These are phyloP conservation scores for Sclerotinia glacialis DNA, from an alignment of 2,329 filamentous ascomycete species.

Conservation along the genomic window DNA sequence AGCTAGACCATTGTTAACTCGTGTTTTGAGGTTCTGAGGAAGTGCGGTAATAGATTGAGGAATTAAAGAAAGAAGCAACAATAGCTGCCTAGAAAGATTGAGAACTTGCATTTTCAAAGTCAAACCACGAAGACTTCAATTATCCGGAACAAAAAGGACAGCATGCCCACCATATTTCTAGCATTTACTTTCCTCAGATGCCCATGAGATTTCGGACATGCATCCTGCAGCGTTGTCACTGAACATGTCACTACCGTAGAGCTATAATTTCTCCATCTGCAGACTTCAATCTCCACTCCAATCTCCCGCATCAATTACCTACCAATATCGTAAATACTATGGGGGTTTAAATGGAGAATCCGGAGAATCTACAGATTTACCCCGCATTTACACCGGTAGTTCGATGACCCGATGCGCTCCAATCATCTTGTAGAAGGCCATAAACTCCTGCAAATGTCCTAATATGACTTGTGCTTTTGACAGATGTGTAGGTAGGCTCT, in stretches of 20 bases:
- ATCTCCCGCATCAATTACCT: neutral
- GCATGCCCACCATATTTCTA: neutral
- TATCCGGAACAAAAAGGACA: neutral
- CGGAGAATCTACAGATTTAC: constrained; percentile 8
- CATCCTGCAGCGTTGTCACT: neutral
- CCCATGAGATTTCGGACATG: neutral
- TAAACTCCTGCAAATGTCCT: neutral
- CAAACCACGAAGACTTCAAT: neutral
- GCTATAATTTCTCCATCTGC: neutral
- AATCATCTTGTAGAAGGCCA: neutral
- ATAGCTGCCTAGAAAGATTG: neutral
- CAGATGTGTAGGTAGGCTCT: no score
- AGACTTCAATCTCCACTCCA: neutral
- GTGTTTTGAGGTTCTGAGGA: constrained; percentile 6
- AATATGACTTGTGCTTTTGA: no score
- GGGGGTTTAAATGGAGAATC: constrained; percentile 1
- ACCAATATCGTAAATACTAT: neutral
- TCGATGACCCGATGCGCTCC: constrained; percentile 11
- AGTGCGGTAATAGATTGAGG: constrained; percentile 2
- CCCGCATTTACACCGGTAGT: neutral
- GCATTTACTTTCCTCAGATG: neutral
- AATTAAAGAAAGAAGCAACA: neutral
- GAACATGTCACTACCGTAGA: neutral
- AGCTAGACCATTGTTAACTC: constrained; percentile 32
- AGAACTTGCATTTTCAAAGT: constrained; percentile 2